Percentiles rank a stretch among this genome's conserved stretches.
Evolutionary conservation across 2,329 filamentous ascomycete genomes (phyloP).

Genomic region (Claviceps digitariae): DNA sequence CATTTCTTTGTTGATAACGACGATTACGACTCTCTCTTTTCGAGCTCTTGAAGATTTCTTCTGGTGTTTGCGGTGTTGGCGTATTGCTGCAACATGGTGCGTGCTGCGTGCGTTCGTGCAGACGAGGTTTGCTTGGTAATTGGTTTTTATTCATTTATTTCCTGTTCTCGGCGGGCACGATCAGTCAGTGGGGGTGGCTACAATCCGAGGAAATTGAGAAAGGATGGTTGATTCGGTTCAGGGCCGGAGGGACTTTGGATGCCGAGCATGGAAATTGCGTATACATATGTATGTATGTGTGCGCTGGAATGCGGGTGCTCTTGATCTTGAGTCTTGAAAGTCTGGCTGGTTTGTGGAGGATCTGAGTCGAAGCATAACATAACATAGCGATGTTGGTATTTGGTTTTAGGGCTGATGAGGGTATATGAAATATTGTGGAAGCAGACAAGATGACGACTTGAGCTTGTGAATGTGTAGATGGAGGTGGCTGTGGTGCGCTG

Average conservation of each 20-base stretch:
- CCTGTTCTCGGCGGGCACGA: not conserved
- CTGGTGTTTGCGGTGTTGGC: not conserved
- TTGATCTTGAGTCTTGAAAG: not conserved
- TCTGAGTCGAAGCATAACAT: not conserved
- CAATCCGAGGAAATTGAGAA: not conserved
- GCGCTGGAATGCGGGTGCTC: not conserved
- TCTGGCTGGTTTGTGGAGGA: not conserved
- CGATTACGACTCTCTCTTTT: conserved; percentile 4
- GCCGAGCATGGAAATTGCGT: not conserved
- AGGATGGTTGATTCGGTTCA: not conserved
- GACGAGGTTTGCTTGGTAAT: not conserved
- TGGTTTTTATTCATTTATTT: not conserved
- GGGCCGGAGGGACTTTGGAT: not conserved
- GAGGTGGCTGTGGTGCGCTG: too few species aligned
- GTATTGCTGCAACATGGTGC: not conserved
- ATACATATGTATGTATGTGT: not conserved
- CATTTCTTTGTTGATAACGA: conserved; percentile 3
- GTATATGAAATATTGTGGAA: too few species aligned
- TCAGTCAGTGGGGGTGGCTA: not conserved
- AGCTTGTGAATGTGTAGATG: not conserved
- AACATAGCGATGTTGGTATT: not conserved
- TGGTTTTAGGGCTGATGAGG: not conserved
- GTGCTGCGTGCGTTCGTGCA: not conserved
- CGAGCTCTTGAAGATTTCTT: not conserved
- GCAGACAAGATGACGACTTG: not conserved